phyloP scores from a whole-genome alignment of 257 asterid species.

The Penstemon newberryi region DNA sequence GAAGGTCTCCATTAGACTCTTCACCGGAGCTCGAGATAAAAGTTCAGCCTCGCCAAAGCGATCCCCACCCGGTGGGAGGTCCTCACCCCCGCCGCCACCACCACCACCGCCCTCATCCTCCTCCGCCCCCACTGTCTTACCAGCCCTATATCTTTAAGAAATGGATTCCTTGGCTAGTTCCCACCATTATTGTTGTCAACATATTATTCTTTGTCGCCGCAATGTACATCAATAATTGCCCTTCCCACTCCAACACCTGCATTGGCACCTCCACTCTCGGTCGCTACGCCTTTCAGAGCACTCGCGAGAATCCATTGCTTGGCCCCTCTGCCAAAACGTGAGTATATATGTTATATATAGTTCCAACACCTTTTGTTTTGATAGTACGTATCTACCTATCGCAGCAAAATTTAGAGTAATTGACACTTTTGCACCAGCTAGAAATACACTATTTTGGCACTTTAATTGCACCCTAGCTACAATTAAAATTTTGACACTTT shows the following conservation, averaged over 20 bases:
- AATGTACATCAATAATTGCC: conserved; percentile 80
- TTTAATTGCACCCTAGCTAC: no score
- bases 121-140: conserved; percentile 6
- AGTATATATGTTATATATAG: not conserved
- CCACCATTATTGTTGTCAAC: conserved; percentile 55
- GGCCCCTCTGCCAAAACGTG: conserved; percentile 87
- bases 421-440: no score
- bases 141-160: conserved; percentile 32
- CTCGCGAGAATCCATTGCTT: conserved; percentile 82
- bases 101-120: not conserved
- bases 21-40: conserved; percentile 56
- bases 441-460: no score
- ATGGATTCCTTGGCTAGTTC: conserved; percentile 91
- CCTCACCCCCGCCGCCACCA: not conserved
- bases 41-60: conserved; percentile 36
- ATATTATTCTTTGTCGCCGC: conserved; percentile 46
- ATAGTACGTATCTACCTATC: no score
- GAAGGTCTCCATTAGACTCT: conserved; percentile 53
- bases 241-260: conserved; percentile 49
- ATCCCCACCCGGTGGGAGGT: conserved; percentile 21
- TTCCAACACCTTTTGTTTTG: no score
- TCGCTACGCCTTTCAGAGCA: conserved; percentile 72
- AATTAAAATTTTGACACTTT: no score
- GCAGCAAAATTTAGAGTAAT: no score
- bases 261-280: conserved; percentile 50